Evolutionary conservation across 176 grass and related monocot genomes (phyloP).

Genomic region (Panicum miliaceum): DNA sequence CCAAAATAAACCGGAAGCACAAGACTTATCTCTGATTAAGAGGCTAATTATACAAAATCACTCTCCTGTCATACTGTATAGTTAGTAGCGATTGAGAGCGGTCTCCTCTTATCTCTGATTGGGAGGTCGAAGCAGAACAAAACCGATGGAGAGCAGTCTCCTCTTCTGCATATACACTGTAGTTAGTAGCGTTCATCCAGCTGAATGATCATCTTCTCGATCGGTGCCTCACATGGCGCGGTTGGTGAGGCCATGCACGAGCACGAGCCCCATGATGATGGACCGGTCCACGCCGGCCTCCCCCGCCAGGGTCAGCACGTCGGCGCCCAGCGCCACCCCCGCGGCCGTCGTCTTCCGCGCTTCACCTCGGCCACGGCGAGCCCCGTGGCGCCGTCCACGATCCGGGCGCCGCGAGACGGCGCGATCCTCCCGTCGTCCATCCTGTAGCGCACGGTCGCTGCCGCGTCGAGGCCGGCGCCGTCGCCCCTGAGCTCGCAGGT

Average conservation of each 20-base stretch:
- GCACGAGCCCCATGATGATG: conserved; percentile 73
- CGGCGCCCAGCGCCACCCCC: conserved; percentile 68
- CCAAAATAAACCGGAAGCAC: too few relatives aligned
- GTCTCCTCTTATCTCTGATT: neutral
- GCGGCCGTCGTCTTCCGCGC: conserved; percentile 77
- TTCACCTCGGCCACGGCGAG: conserved; percentile 72
- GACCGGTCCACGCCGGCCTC: conserved; percentile 74
- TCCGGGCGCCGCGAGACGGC: conserved; percentile 42
- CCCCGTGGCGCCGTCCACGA: conserved; percentile 68
- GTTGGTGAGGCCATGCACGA: conserved; percentile 81
- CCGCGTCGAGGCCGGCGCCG: neutral
- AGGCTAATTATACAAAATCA: neutral
- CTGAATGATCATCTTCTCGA: too few relatives aligned
- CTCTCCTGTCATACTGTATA: too few relatives aligned
- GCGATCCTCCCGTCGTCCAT: conserved; percentile 48
- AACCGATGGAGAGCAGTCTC: neutral
- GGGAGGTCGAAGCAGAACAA: neutral
- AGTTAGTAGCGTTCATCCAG: neutral
- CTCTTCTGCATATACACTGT: neutral
- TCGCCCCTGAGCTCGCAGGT: conserved; percentile 47
- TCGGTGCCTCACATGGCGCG: conserved; percentile 27
- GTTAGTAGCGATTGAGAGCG: too few relatives aligned
- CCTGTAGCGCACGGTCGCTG: conserved; percentile 49
- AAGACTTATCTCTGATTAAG: too few relatives aligned
- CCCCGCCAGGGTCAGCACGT: conserved; percentile 78